Base-by-base conservation (phyloP, 495 filamentous ascomycete genomes). In the Wilcoxina mikolae region DNA sequence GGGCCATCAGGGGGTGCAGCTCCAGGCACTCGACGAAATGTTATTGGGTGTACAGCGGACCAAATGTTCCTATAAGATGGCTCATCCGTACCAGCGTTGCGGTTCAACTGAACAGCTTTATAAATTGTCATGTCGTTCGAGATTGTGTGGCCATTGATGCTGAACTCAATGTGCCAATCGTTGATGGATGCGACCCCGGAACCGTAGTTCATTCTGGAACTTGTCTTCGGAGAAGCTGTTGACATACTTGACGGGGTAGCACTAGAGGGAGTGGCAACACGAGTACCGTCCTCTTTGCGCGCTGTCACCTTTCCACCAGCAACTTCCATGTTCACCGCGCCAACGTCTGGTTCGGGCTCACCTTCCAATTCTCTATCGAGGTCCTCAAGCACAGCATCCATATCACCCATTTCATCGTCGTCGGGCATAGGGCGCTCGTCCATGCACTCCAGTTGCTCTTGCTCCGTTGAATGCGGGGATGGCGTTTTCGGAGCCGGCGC, bases 121-220 rank as follows among this genome's bases (percentile, higher is more conserved):
- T 96, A 99, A 56, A 99, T 89, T 0, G 93, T 99, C 2, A 86
- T 96, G 58, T 95, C 90, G 59, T 85, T 89, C 0, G 84, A 74
- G 59, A 95, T 82, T 0, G 83, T 76, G 62, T 88, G 82, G 44
- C 78, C 85, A 56, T 87, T 82, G 53, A 95, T 80, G 58, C 79
- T 93, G 68, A 99, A 99, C 62, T 96, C 86, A 39, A 99, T 85
- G 61, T 99, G 91, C 93, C 93, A 99, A 64, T 96, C 91, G 87
- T 83, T 67, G 65, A 71, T 11, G 55, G 59, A 60, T 56, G 72
- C 61, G n/a, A n/a, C n/a, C 39, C 73, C 55, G 10, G 72, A 71
- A 38, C 58, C 58, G 25, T 53, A n/a, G 45, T 48, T 57, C 33
- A 58, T 12, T 68, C 69, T 12, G 69, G 43, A 12, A 39, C 20